phyloP scores from a whole-genome alignment of 2,329 filamentous ascomycete genomes.

The Phaeosphaeria sp. region DNA sequence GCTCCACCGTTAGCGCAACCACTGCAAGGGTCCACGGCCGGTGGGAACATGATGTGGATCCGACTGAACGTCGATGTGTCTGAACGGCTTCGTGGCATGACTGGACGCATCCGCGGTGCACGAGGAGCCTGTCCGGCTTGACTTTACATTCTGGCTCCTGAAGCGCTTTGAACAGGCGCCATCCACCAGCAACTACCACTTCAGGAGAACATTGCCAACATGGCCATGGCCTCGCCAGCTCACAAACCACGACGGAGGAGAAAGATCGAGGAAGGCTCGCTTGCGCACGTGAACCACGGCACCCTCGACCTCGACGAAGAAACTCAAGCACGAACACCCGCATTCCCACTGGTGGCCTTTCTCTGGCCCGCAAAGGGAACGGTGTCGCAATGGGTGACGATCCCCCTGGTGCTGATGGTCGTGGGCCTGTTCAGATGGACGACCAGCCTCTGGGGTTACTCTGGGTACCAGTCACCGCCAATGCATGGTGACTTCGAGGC shows the following conservation, averaged over 20 bases:
- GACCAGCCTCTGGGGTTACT: conserved; percentile 92
- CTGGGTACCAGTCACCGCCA: conserved; percentile 81
- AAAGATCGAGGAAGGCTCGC: conserved; percentile 49
- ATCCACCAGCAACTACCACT: not conserved
- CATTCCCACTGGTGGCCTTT: conserved; percentile 92
- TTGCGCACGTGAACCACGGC: conserved; percentile 50
- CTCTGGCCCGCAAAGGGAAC: conserved; percentile 88
- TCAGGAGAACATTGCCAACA: not conserved
- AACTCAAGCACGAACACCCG: conserved; percentile 62
- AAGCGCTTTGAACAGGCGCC: not conserved
- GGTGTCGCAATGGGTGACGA: conserved; percentile 87
- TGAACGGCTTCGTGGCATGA: not conserved
- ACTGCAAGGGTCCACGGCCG: conserved; percentile 11
- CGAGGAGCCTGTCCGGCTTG: not conserved
- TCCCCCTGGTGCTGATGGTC: conserved; percentile 86
- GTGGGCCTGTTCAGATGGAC: conserved; percentile 95
- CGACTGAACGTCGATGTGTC: not conserved
- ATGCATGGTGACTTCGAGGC: conserved; percentile 98
- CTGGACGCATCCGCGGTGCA: not conserved
- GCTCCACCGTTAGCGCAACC: conserved; percentile 10
- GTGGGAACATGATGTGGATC: not conserved
- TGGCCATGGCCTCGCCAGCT: conserved; percentile 40
- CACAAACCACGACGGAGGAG: conserved; percentile 54
- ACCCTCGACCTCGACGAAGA: conserved; percentile 53
- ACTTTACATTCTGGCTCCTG: not conserved